Conservation (phyloP, 2,329 filamentous ascomycete genomes). For the Trichophyton schoenleinii region DNA sequence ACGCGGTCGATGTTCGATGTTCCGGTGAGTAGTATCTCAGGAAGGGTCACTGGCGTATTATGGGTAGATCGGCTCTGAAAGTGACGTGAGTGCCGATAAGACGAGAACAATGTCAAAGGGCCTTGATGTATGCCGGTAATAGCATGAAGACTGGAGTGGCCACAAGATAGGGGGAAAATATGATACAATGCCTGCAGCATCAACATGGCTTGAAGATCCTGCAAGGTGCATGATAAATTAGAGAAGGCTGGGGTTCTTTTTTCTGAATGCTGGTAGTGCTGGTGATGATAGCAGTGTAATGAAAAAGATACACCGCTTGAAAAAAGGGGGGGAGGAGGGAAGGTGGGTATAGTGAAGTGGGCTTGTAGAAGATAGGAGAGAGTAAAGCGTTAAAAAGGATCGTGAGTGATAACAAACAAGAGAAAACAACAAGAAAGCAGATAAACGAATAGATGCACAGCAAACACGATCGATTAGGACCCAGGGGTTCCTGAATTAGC, state of each 20-base stretch:
- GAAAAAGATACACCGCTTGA: not conserved
- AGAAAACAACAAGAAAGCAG: not conserved
- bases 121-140: not conserved
- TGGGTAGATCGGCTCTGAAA: not conserved
- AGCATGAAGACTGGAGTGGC: not conserved
- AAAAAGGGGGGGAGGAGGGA: not conserved
- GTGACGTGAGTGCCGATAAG: not conserved
- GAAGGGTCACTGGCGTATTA: not conserved
- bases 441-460: not conserved
- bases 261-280: not conserved
- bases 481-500: constrained; percentile 9
- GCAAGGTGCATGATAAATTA: not conserved
- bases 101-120: not conserved
- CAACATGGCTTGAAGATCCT: not conserved
- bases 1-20: not conserved
- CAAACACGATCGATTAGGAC: constrained; percentile 1
- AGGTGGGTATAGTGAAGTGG: not conserved
- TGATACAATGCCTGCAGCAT: constrained; percentile 1
- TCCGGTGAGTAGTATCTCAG: not conserved
- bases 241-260: not conserved
- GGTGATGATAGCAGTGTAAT: not conserved
- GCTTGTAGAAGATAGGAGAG: not conserved
- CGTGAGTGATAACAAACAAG: not conserved
- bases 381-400: not conserved
- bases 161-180: not conserved